phyloP scores from a whole-genome alignment of 2,329 filamentous ascomycete species.

The Pseudocercospora fuligena region DNA sequence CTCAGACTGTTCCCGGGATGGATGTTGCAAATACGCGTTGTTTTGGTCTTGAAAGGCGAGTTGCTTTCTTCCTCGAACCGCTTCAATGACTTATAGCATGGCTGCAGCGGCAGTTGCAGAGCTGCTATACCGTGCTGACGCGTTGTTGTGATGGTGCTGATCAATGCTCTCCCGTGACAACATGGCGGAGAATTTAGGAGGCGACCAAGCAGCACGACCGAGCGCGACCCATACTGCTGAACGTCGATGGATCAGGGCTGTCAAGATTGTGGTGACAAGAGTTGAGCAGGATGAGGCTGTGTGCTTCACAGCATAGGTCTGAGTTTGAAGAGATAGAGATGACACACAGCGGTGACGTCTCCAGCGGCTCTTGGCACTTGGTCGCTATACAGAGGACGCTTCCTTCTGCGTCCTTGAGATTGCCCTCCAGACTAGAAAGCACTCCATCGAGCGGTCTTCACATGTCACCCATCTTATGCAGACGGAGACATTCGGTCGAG shows the following conservation, averaged over 20 bases:
- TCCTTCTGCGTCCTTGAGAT: neutral
- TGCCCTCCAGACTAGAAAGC: neutral
- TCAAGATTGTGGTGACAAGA: neutral
- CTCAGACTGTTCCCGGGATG: neutral
- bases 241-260: neutral
- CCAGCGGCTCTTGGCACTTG: neutral
- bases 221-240: neutral
- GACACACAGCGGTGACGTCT: neutral
- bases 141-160: neutral
- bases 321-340: neutral
- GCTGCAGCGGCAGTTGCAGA: neutral
- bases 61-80: neutral
- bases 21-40: neutral
- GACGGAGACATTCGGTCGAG: slow-evolving; percentile 2
- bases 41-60: neutral
- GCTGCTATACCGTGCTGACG: neutral
- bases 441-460: neutral
- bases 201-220: neutral
- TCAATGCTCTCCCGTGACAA: neutral
- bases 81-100: neutral
- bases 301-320: neutral
- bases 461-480: neutral
- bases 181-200: neutral
- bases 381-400: neutral
- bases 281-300: neutral